Evolutionary conservation across 2,329 filamentous ascomycete genomes (phyloP), one percentile per base, ranked within the genome.

Genomic region (Lachnellula cervina): DNA sequence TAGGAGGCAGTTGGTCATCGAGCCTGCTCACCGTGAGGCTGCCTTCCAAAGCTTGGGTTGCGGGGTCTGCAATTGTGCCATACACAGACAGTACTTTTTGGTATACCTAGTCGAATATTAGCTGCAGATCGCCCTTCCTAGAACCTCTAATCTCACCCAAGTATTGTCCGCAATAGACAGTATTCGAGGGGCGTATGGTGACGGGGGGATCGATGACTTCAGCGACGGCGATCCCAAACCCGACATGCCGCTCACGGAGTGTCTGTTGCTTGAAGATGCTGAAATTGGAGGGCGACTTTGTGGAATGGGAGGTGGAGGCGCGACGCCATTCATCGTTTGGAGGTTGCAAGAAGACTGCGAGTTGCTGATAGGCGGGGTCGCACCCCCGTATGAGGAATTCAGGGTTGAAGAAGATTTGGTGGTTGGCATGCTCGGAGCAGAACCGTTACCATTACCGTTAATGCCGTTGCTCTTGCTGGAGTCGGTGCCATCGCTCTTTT

Each of bases 11-110:
- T 59, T 77, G 84, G 70, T 96, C 90, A 71, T 96, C 89, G 63
- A 91, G 82, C 66, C 94, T 88, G 66, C 81, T 87, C 59, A 97
- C 81, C 2, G 86, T 90, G 50, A 97, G 68, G 32, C 76, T 87
- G 62, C 94, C 94, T 68, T 96, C 90, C 58, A 95, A 73, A 51
- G 83, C 77, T 68, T 83, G 82, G 51, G 84, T 79, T 35, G 78
- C 74, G 5, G 84, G 77, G 61, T 96, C 89, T 56, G 88, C 90
- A 62, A 96, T 87, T 49, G 88, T 85, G 50, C 93, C 93, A 65
- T 87, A 84, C 47, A 97, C 79, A 23, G 94, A 80, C 19, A 97
- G 78, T 8, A 95, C 82, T 70, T 96, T 97, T 76, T 97, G 91
- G 68, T 96, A 90, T 19, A 95, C 90, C 90, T 96, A 63, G 11